Evolutionary conservation across 495 filamentous ascomycete species (phyloP), one percentile per base, ranked within the genome.

Genomic region (Extremus antarcticus): DNA sequence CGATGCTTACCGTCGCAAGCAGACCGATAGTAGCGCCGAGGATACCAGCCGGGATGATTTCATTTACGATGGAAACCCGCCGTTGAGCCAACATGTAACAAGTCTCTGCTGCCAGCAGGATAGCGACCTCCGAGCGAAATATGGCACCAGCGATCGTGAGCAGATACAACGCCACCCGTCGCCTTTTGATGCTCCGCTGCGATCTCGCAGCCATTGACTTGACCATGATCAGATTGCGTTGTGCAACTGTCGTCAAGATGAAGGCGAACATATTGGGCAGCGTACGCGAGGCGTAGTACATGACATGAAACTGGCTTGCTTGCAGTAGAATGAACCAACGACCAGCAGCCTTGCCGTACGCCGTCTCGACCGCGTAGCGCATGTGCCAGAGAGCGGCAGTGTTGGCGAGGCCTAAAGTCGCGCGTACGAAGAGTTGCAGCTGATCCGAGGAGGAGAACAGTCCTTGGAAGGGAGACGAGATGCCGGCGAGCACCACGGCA

Each of bases 181-280:
- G 46, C n/a, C 60, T 50, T 15, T 53, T 56, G 10, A 22, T 40
- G 20, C 47, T 43, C 51, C 38, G 66, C 47, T 50, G 66, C 56
- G 56, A 60, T 39, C 61, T 68, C 50, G 57, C 55, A 49, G 48
- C 41, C 19, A 58, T 38, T 9, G 60, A 32, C 43, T 56, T 71
- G 57, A 70, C 64, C 0, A 86, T 84, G 3, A 96, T 74, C 41
- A 95, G 73, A 56, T 78, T 77, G n/a, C 81, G 70, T 48, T 88
- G 72, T 0, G 90, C 86, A 13, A 58, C 11, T 75, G 61, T 75
- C 84, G 81, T 85, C 16, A 95, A 69, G 15, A 82, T 79, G 71
- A 99, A 90, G 46, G 92, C 92, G 67, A 96, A 96, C 81, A 92
- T 95, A 66, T 99, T 99, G 3, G 92, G 94, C 25, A 99, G 73